Percentiles rank a stretch among this genome's conserved stretches.
phyloP scores from a whole-genome alignment of 148 eudicot genomes.

The Oxyria digyna region DNA sequence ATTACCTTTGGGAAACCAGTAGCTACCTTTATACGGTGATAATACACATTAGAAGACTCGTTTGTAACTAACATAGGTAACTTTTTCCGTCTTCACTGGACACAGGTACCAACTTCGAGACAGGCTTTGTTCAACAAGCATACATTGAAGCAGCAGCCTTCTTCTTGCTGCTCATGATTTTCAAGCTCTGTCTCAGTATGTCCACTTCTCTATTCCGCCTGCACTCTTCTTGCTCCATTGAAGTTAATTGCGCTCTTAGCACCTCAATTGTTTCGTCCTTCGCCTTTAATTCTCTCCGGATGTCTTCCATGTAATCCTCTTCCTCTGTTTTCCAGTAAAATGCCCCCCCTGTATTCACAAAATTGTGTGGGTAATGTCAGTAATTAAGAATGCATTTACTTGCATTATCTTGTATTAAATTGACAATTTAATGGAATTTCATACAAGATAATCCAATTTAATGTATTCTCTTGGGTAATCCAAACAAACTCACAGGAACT shows the following conservation, averaged over 20 bases:
- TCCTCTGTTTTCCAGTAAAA: constrained; percentile 34
- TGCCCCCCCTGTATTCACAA: constrained; percentile 21
- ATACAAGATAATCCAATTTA: no score
- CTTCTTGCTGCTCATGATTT: constrained; percentile 41
- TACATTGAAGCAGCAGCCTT: constrained; percentile 7
- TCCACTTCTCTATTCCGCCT: constrained; percentile 53
- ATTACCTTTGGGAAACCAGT: constrained; percentile 3
- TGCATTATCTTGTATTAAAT: no score
- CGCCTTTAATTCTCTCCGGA: constrained; percentile 35
- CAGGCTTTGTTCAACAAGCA: neutral
- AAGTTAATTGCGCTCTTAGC: constrained; percentile 29
- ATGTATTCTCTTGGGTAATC: no score
- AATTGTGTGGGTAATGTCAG: neutral
- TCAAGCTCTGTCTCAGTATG: constrained; percentile 59
- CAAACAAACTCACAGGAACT: no score
- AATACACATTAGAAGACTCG: neutral
- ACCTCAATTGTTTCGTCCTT: constrained; percentile 47
- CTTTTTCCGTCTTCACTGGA: neutral
- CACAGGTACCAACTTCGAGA: neutral
- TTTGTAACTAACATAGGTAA: neutral
- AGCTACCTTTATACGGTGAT: neutral
- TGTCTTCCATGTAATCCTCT: constrained; percentile 31
- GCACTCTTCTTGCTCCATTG: constrained; percentile 35
- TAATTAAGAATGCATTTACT: no score
- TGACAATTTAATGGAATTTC: no score